Percentiles rank a stretch among this genome's conserved stretches.
phyloP scores from a whole-genome alignment of 148 eudicot species.

The Spergularia bocconei region DNA sequence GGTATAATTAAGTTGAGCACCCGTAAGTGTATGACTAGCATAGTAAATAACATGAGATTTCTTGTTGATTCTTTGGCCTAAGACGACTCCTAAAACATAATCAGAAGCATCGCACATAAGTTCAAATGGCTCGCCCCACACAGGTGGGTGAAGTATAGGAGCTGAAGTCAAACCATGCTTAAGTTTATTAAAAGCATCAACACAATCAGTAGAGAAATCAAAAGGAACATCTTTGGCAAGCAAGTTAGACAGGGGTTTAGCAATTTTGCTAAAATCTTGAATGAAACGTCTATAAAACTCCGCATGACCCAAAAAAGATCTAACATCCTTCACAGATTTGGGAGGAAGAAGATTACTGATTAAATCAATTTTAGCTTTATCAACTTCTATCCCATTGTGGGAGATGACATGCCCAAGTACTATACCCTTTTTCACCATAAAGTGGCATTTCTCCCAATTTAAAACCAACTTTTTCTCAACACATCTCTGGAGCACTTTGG shows the following conservation, averaged over 20 bases:
- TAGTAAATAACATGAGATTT: no score
- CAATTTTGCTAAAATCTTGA: conserved; percentile 1
- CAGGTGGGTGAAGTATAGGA: not conserved
- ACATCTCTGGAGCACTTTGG: not conserved
- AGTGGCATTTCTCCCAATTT: not conserved
- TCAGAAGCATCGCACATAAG: not conserved
- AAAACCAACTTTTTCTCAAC: conserved; percentile 5
- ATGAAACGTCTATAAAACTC: not conserved
- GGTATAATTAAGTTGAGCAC: not conserved
- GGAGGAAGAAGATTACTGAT: not conserved
- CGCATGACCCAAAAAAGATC: not conserved
- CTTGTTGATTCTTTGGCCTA: conserved; percentile 4
- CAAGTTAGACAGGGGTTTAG: conserved; percentile 2
- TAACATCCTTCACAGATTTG: not conserved
- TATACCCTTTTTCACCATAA: not conserved
- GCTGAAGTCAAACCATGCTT: not conserved
- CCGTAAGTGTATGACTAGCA: not conserved
- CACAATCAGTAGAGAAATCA: not conserved
- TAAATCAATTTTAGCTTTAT: not conserved
- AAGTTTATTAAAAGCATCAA: not conserved
- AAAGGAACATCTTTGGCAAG: conserved; percentile 14
- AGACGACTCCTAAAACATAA: conserved; percentile 2
- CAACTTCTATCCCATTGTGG: not conserved
- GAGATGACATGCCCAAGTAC: not conserved
- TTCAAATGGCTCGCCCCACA: not conserved